Evolutionary conservation across 73 alveolate genomes (phyloP).

Genomic region (Uronychia setigera): DNA sequence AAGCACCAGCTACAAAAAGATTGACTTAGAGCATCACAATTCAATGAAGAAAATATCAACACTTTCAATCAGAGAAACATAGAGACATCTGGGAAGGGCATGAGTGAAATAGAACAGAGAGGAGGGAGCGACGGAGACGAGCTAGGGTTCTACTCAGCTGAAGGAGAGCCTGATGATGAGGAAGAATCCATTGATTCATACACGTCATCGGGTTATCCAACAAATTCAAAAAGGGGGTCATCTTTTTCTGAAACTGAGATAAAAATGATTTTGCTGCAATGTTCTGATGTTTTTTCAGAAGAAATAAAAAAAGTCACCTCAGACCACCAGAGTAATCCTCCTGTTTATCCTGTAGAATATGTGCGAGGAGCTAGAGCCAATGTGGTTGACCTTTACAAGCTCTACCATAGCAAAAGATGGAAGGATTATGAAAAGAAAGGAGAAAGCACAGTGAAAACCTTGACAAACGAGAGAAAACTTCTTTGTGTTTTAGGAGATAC

Average conservation of each 20-base stretch:
- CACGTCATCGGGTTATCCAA: background rate
- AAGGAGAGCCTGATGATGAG: conserved; percentile 2
- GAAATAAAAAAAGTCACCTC: background rate
- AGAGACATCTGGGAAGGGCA: no score
- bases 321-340: background rate
- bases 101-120: no score
- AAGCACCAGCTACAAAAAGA: no score
- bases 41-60: no score
- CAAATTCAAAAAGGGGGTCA: background rate
- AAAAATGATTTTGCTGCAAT: background rate
- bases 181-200: background rate
- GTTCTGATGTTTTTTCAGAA: background rate
- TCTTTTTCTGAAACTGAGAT: background rate
- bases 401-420: background rate
- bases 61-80: no score
- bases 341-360: background rate
- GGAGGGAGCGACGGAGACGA: background rate
- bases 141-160: background rate
- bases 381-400: background rate
- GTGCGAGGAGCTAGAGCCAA: background rate
- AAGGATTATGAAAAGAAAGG: background rate
- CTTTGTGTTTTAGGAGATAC: background rate
- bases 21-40: no score
- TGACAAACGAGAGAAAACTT: background rate
- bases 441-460: background rate